These are phyloP conservation scores for Senecio squalidus DNA, from an alignment of 140 eudicot species.

Conservation along the genomic window DNA sequence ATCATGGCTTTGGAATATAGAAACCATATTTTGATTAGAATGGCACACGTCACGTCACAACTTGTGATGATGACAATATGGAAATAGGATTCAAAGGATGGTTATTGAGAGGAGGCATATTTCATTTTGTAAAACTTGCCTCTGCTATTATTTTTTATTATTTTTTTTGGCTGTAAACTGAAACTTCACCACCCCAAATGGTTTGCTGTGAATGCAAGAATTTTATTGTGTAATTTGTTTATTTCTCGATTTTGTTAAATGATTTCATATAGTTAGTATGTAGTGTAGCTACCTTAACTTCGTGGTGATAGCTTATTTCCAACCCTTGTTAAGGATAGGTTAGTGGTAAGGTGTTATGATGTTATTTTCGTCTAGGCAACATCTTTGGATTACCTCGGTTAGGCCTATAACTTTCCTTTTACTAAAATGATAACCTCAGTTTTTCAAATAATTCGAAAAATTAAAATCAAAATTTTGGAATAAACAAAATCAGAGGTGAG, in stretches of 20 bases:
- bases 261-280: background rate
- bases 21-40: conserved; percentile 18
- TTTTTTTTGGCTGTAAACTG: conserved; percentile 14
- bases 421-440: too few species aligned
- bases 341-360: too few species aligned
- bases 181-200: background rate
- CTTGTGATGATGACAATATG: conserved; percentile 18
- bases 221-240: conserved; percentile 6
- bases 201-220: conserved; percentile 11
- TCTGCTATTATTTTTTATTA: conserved; percentile 14
- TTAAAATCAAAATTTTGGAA: too few species aligned
- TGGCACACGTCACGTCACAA: conserved; percentile 9
- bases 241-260: background rate
- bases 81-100: conserved; percentile 15
- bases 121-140: conserved; percentile 32
- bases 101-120: conserved; percentile 11
- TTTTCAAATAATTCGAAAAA: too few species aligned
- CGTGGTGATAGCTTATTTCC: too few species aligned
- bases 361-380: too few species aligned
- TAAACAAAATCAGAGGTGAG: too few species aligned
- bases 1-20: conserved; percentile 14
- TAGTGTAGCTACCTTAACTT: too few species aligned
- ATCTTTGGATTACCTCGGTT: too few species aligned
- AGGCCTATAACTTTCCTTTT: too few species aligned
- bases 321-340: too few species aligned